phyloP scores from a whole-genome alignment of 108 stramenopile species.

The Parietichytrium sp. region DNA sequence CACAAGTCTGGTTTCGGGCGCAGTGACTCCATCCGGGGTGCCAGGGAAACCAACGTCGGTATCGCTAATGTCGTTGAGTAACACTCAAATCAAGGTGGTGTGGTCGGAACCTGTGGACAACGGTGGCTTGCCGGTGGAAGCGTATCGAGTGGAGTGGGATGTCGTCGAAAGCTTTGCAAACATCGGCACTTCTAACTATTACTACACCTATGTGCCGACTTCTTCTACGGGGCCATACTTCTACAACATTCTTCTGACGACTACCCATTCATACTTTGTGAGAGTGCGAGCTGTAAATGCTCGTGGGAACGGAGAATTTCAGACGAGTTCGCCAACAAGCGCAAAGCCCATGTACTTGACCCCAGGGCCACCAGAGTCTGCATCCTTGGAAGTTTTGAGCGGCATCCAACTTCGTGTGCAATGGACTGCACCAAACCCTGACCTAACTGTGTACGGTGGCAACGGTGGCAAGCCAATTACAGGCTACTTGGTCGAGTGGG shows the following conservation, averaged over 20 bases:
- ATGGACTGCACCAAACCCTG: constrained; percentile 66
- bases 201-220: constrained; percentile 42
- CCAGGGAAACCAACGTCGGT: constrained; percentile 60
- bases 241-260: constrained; percentile 64
- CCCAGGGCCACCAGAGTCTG: constrained; percentile 51
- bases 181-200: not conserved
- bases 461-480: constrained; percentile 74
- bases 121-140: constrained; percentile 66
- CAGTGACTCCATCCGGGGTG: constrained; percentile 60
- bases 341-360: constrained; percentile 41
- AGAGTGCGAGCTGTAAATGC: constrained; percentile 75
- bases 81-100: constrained; percentile 63
- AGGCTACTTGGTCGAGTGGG: constrained; percentile 80
- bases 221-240: constrained; percentile 45
- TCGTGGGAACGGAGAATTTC: constrained; percentile 41
- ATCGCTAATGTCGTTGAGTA: constrained; percentile 64
- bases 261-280: constrained; percentile 58
- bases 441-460: constrained; percentile 67
- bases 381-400: constrained; percentile 47
- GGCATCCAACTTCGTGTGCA: constrained; percentile 68
- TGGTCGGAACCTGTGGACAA: constrained; percentile 62
- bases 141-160: constrained; percentile 76
- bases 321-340: constrained; percentile 37
- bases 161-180: constrained; percentile 45
- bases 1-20: constrained; percentile 6